Conservation (phyloP, 148 eudicot genomes). For the Silene latifolia region DNA sequence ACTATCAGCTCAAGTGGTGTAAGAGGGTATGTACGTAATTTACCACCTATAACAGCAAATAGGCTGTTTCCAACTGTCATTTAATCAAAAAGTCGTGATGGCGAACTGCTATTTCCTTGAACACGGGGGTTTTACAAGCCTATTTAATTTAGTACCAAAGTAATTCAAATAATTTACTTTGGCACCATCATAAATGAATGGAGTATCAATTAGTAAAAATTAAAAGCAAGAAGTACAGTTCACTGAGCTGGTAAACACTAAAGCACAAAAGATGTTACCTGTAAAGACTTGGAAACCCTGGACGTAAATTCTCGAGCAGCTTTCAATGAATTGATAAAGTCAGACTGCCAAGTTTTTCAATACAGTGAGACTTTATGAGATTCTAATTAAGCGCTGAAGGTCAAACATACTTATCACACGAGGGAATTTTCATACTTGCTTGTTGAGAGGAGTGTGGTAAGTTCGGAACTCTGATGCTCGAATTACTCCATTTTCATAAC, state of each 20-base stretch:
- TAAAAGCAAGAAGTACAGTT: background rate
- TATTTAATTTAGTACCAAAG: background rate
- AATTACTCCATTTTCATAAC: slow-evolving; percentile 71
- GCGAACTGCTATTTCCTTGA: background rate
- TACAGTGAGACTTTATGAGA: slow-evolving; percentile 12
- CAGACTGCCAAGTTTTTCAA: slow-evolving; percentile 40
- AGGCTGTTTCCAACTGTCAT: background rate
- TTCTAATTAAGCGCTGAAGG: background rate
- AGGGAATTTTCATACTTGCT: slow-evolving; percentile 55
- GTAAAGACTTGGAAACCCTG: slow-evolving; percentile 71
- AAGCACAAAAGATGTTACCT: slow-evolving; percentile 40
- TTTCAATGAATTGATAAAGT: slow-evolving; percentile 82
- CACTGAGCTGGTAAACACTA: background rate
- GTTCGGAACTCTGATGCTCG: slow-evolving; percentile 92
- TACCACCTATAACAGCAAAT: background rate
- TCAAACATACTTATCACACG: background rate
- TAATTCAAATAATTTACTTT: background rate
- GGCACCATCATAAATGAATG: background rate
- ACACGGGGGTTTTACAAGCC: background rate
- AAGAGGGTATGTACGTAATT: background rate
- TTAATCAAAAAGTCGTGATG: background rate
- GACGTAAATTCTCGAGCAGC: slow-evolving; percentile 87
- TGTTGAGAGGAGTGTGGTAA: slow-evolving; percentile 93
- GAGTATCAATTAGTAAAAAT: background rate
- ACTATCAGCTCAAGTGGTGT: background rate